Evolutionary conservation across 2,329 filamentous ascomycete genomes (phyloP).

Genomic region (Aspergillus sergii): DNA sequence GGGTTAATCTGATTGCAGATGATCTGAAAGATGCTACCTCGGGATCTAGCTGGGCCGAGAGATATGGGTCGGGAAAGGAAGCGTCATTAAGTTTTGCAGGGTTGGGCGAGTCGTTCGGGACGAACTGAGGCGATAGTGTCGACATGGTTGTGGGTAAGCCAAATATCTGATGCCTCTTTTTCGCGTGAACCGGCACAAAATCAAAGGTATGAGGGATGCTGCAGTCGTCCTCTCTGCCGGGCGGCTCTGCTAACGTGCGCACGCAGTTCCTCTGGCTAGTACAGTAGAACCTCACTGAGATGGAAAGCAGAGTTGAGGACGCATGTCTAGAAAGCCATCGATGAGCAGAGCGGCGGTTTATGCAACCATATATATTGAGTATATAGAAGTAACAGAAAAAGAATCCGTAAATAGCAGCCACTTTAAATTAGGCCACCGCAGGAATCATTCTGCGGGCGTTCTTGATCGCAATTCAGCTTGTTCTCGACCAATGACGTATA

Average conservation of each 20-base stretch:
- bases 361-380: background rate
- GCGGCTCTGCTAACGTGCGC: background rate
- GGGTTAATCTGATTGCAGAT: slow-evolving; percentile 36
- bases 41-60: slow-evolving; percentile 40
- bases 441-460: slow-evolving; percentile 2
- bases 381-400: background rate
- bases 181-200: background rate
- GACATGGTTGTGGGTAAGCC: slow-evolving; percentile 18
- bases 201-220: background rate
- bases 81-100: slow-evolving; percentile 34
- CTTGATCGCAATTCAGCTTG: background rate
- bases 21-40: slow-evolving; percentile 42
- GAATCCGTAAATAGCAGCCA: background rate
- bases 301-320: background rate
- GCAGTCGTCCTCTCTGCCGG: background rate
- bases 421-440: background rate
- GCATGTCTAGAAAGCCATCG: background rate
- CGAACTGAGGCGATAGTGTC: slow-evolving; percentile 25
- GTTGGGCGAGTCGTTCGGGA: slow-evolving; percentile 26
- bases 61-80: slow-evolving; percentile 41
- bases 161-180: background rate
- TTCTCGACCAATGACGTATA: background rate
- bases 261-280: background rate
- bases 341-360: background rate
- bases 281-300: background rate